These are phyloP conservation scores for Neoconidiobolus thromboides DNA, from an alignment of 371 early-diverging fungal species.

Conservation along the genomic window DNA sequence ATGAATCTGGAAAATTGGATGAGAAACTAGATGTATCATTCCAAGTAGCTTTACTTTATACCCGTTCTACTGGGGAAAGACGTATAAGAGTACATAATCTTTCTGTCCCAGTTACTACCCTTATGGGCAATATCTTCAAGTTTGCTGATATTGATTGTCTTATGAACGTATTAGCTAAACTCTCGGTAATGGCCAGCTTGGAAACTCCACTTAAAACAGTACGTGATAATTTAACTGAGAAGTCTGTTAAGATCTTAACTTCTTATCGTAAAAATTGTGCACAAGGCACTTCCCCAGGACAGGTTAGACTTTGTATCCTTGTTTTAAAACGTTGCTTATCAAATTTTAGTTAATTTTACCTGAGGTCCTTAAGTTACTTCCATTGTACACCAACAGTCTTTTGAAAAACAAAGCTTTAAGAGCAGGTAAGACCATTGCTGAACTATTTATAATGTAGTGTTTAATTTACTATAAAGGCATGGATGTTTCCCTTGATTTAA, in stretches of 20 bases:
- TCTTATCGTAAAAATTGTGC: conserved; percentile 89
- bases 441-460: conserved; percentile 21
- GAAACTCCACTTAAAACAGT: conserved; percentile 44
- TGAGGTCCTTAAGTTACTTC: conserved; percentile 85
- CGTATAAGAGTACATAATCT: conserved; percentile 81
- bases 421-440: conserved; percentile 22
- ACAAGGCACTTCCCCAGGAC: conserved; percentile 70
- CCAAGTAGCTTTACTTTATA: conserved; percentile 86
- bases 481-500: conserved; percentile 41
- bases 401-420: conserved; percentile 61
- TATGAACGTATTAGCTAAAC: conserved; percentile 62
- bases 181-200: conserved; percentile 44
- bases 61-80: conserved; percentile 69
- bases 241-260: conserved; percentile 71
- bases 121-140: conserved; percentile 66
- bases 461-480: conserved; percentile 19
- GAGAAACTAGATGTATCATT: conserved; percentile 61
- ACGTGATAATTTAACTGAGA: conserved; percentile 65
- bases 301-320: conserved; percentile 47
- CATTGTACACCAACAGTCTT: conserved; percentile 71
- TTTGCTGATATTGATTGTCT: conserved; percentile 81
- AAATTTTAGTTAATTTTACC: conserved; percentile 62
- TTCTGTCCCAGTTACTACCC: conserved; percentile 51
- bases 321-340: conserved; percentile 19
- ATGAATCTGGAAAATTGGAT: conserved; percentile 72